Base-by-base conservation (phyloP, 257 asterid genomes). In the Salvia hispanica region DNA sequence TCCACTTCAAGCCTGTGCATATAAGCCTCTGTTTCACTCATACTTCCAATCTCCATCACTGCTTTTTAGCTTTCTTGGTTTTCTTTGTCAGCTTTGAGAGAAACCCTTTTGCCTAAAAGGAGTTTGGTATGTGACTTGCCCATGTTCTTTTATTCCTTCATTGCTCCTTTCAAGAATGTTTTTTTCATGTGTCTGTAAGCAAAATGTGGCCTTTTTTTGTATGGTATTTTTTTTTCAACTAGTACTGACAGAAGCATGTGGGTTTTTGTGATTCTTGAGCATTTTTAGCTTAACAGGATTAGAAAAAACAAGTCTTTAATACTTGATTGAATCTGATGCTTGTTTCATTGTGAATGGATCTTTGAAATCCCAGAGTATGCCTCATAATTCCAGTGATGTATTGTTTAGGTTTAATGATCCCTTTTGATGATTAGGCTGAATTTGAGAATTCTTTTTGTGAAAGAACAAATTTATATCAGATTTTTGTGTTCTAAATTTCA, bases 11-110 rank as follows among this genome's bases (percentile, higher is more conserved):
- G 84, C 66, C 73, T 81, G 43, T 78, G 70, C 73, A 77, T 69
- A 62, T 68, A 72, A 45, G 67, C 73, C 64, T 67, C 83, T 72
- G 54, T 81, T 81, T 76, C 73, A 81, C 89, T 82, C 91, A 70
- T 62, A 77, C 77, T 75, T 74, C 54, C 44, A 37, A 64, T 74
- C 55, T 52, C 54, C 70, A 66, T 78, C 64, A 72, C 58, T 64
- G 45, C 81, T 46, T 62, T 62, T 48, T 59, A 39, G 70, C 60
- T 52, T 70, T 62, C 64, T 72, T 64, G 74, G 55, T 62, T 50
- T 74, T 39, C 5, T 72, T 60, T 64, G 70, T 71, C 70, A 46
- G 64, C 56, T 64, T 60, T 74, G 55, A 62, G 70, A 64, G 53
- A 31, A 33, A 68, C 72, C 79, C 84, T 58, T 72, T 77, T 66